Conservation (phyloP, 2,329 filamentous ascomycete genomes). For the Gnomoniopsis smithogilvyi region DNA sequence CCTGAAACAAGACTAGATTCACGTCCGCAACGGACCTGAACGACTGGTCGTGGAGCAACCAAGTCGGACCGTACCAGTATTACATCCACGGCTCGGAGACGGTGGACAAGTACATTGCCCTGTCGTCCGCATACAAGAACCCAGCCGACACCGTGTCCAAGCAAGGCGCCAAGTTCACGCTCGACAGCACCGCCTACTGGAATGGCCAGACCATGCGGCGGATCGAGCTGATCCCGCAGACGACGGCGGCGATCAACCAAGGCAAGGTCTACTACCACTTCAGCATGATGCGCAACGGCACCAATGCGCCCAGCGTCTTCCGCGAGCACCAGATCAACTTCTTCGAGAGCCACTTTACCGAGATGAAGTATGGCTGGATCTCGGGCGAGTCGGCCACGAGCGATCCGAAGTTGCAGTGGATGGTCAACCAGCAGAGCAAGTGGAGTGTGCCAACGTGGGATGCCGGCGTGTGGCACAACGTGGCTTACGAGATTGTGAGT, state of each 20-base stretch:
- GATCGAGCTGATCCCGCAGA: constrained; percentile 67
- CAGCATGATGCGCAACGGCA: constrained; percentile 52
- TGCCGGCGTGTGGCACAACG: constrained; percentile 66
- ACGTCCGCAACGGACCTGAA: constrained; percentile 38
- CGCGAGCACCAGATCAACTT: constrained; percentile 61
- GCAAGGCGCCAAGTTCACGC: constrained; percentile 63
- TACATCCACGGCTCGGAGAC: constrained; percentile 63
- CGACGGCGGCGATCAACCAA: constrained; percentile 50
- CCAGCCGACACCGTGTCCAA: constrained; percentile 54
- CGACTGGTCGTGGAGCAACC: constrained; percentile 58
- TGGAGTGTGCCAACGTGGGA: constrained; percentile 47
- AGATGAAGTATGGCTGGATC: constrained; percentile 63
- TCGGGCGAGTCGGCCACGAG: constrained; percentile 33
- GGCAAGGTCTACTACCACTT: constrained; percentile 69
- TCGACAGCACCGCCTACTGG: constrained; percentile 59
- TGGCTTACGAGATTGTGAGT: neutral
- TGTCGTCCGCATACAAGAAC: constrained; percentile 57
- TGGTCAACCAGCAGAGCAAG: constrained; percentile 52
- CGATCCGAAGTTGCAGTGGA: constrained; percentile 56
- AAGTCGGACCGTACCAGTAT: constrained; percentile 65
- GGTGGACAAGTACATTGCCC: constrained; percentile 55
- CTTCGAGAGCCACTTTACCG: constrained; percentile 67
- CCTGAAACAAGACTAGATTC: constrained; percentile 30
- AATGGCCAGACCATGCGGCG: constrained; percentile 66
- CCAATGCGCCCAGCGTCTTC: constrained; percentile 54